phyloP scores from a whole-genome alignment of 2,329 filamentous ascomycete genomes.

The Ophiosphaerella korrae region DNA sequence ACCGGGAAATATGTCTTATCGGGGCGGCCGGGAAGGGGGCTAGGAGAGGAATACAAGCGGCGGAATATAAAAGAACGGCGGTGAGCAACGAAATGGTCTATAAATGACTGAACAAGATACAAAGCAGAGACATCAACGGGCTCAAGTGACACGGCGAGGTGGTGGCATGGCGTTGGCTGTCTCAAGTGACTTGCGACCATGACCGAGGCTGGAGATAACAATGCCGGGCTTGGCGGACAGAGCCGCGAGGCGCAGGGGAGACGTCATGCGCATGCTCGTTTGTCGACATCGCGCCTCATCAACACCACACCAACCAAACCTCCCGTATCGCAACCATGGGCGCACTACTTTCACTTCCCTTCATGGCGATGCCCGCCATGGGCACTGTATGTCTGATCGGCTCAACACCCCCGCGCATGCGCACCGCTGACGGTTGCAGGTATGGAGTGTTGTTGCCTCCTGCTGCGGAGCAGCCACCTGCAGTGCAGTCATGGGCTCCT shows the following conservation, averaged over 20 bases:
- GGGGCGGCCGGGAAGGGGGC: slow-evolving; percentile 5
- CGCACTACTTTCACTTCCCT: slow-evolving; percentile 84
- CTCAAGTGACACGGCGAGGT: slow-evolving; percentile 1
- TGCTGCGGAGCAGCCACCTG: slow-evolving; percentile 97
- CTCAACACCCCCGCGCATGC: slow-evolving; percentile 2
- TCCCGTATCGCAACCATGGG: slow-evolving; percentile 67
- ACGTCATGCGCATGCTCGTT: slow-evolving; percentile 23
- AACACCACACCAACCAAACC: slow-evolving; percentile 13
- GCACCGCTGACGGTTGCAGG: slow-evolving; percentile 53
- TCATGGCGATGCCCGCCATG: slow-evolving; percentile 85
- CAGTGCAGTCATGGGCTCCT: slow-evolving; percentile 92
- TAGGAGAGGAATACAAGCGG: not conserved
- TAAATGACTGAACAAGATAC: not conserved
- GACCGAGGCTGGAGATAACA: slow-evolving; percentile 25
- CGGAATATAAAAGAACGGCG: not conserved
- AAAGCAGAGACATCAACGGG: not conserved
- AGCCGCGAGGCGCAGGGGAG: slow-evolving; percentile 12
- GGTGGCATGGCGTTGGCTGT: slow-evolving; percentile 1
- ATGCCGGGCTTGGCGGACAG: slow-evolving; percentile 9
- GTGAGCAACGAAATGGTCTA: not conserved
- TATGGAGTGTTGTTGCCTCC: slow-evolving; percentile 79
- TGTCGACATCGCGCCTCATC: slow-evolving; percentile 11
- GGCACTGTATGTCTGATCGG: slow-evolving; percentile 70
- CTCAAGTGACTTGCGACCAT: slow-evolving; percentile 4
- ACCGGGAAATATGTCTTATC: slow-evolving; percentile 4